Conservation (phyloP, 768 basidiomycete genomes). For the Pleurotus tuoliensis region DNA sequence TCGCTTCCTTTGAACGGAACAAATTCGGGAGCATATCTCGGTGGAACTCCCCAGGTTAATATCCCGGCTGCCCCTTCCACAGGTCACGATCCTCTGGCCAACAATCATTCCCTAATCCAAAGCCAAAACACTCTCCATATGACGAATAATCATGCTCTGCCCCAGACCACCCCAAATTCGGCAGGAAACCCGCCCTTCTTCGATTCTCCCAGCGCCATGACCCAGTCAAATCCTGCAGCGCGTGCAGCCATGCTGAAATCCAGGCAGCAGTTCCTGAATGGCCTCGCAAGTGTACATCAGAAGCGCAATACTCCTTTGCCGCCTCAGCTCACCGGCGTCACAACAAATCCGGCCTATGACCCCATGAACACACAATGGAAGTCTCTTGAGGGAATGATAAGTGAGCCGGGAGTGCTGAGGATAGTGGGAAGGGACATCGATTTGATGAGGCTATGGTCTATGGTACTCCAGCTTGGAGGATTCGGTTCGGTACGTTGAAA, state of each 20-base stretch:
- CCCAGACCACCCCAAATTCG: slow-evolving; percentile 30
- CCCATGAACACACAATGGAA: slow-evolving; percentile 61
- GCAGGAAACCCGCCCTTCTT: slow-evolving; percentile 35
- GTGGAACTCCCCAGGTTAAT: slow-evolving; percentile 48
- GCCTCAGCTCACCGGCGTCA: slow-evolving; percentile 64
- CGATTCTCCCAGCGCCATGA: slow-evolving; percentile 36
- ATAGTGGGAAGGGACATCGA: slow-evolving; percentile 74
- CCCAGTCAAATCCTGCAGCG: slow-evolving; percentile 29
- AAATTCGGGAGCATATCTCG: slow-evolving; percentile 68
- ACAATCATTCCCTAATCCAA: slow-evolving; percentile 19
- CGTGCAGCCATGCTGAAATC: slow-evolving; percentile 32
- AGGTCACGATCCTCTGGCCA: slow-evolving; percentile 39
- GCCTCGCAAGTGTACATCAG: slow-evolving; percentile 58
- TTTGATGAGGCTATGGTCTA: slow-evolving; percentile 68
- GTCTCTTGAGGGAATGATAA: slow-evolving; percentile 52
- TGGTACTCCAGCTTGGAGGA: slow-evolving; percentile 61
- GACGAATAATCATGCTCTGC: slow-evolving; percentile 34
- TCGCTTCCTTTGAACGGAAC: slow-evolving; percentile 43
- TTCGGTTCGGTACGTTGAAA: slow-evolving; percentile 47
- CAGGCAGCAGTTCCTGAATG: slow-evolving; percentile 55
- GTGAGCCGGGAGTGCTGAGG: slow-evolving; percentile 60
- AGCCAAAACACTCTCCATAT: slow-evolving; percentile 40
- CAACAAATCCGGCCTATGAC: slow-evolving; percentile 53
- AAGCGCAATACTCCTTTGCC: slow-evolving; percentile 65
- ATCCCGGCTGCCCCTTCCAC: slow-evolving; percentile 29